These are phyloP conservation scores for Arabis alpina DNA, from an alignment of 345 rosid species.

Conservation along the genomic window DNA sequence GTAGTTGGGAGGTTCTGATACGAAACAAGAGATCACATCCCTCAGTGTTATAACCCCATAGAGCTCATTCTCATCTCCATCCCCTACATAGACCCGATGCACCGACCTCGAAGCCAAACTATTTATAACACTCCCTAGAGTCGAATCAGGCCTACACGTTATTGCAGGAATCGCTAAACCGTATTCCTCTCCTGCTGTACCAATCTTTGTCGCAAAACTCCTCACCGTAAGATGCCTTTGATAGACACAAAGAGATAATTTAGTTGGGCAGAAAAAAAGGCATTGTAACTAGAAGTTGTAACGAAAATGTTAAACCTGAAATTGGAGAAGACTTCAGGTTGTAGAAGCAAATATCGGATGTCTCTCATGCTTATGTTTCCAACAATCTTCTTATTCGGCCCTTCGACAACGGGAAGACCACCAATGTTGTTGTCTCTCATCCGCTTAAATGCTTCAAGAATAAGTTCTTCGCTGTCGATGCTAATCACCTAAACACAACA, in stretches of 20 bases:
- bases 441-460: conserved; percentile 82
- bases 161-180: conserved; percentile 61
- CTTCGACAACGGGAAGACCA: conserved; percentile 75
- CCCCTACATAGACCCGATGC: conserved; percentile 74
- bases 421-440: conserved; percentile 78
- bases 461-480: conserved; percentile 59
- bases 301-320: conserved; percentile 56
- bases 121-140: conserved; percentile 70
- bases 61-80: conserved; percentile 56
- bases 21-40: conserved; percentile 91
- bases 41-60: conserved; percentile 81
- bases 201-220: conserved; percentile 61
- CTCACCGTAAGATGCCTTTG: conserved; percentile 67
- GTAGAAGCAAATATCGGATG: conserved; percentile 70
- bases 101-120: conserved; percentile 66
- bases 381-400: conserved; percentile 43
- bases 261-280: background rate
- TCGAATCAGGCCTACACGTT: conserved; percentile 63
- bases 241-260: background rate
- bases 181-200: conserved; percentile 46
- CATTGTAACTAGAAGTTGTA: background rate
- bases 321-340: conserved; percentile 76
- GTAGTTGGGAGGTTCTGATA: conserved; percentile 74
- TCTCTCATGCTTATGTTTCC: conserved; percentile 62
- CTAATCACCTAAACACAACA: conserved; percentile 56